Evolutionary conservation across 2,329 filamentous ascomycete species (phyloP).

Genomic region (Rhynchosporium graminicola): DNA sequence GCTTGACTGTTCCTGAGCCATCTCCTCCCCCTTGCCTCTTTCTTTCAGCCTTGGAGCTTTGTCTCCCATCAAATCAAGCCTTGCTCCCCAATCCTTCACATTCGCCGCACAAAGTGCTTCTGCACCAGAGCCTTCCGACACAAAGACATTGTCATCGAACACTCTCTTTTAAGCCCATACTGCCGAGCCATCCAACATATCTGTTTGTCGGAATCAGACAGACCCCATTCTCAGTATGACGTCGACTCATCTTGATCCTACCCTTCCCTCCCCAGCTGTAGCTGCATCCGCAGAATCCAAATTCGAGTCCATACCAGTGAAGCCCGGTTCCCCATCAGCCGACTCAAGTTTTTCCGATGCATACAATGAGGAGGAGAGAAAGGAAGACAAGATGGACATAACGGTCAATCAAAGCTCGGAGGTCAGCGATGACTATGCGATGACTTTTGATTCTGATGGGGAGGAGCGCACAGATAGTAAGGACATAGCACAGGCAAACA

Average conservation of each 20-base stretch:
- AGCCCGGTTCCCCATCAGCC: constrained; percentile 31
- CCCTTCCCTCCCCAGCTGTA: constrained; percentile 30
- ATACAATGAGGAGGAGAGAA: constrained; percentile 36
- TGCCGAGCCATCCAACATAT: constrained; percentile 67
- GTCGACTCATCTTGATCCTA: constrained; percentile 53
- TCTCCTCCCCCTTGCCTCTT: constrained; percentile 7
- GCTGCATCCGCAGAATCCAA: constrained; percentile 24
- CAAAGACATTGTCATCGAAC: constrained; percentile 67
- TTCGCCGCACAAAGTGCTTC: constrained; percentile 26
- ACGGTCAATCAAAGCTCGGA: constrained; percentile 31
- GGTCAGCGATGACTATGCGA: constrained; percentile 42
- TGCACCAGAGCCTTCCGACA: constrained; percentile 51
- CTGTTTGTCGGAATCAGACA: constrained; percentile 70
- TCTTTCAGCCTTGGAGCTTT: constrained; percentile 6
- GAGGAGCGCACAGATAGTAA: constrained; percentile 40
- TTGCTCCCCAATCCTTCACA: constrained; percentile 1
- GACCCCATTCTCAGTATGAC: constrained; percentile 71
- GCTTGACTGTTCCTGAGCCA: constrained; percentile 13
- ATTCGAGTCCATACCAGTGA: constrained; percentile 17
- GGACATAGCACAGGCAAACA: constrained; percentile 38
- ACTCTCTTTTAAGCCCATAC: constrained; percentile 71
- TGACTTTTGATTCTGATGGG: constrained; percentile 42
- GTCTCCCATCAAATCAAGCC: neutral
- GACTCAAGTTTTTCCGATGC: constrained; percentile 41
- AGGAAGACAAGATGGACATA: constrained; percentile 26